A percentile compares a stretch with the other conserved stretches of the same genome.
Evolutionary conservation across 495 filamentous ascomycete species (phyloP).

Genomic region (Penicillium crystallinum): DNA sequence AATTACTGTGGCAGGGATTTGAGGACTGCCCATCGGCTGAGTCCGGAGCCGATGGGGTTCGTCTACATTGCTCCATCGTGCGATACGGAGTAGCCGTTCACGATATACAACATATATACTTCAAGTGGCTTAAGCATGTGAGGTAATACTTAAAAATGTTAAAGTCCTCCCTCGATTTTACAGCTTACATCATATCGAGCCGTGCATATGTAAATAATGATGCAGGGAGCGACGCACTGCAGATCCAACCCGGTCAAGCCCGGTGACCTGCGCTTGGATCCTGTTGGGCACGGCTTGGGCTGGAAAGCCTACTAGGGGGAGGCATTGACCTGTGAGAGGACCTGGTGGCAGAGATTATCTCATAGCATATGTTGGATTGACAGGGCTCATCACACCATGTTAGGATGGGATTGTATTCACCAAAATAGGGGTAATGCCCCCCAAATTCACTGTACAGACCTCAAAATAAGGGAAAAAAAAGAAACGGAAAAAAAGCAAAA

Average conservation of each 20-base stretch:
- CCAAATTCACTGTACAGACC: neutral
- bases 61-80: neutral
- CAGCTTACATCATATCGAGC: neutral
- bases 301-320: neutral
- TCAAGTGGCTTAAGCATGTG: neutral
- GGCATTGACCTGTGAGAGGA: neutral
- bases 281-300: slow-evolving; percentile 16
- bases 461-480: neutral
- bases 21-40: neutral
- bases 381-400: neutral
- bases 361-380: neutral
- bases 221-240: slow-evolving; percentile 18
- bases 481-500: neutral
- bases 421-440: neutral
- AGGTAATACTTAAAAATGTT: neutral
- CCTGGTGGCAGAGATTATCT: neutral
- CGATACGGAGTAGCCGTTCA: too few relatives aligned
- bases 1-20: neutral
- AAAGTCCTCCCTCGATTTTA: neutral
- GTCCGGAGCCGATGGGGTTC: neutral
- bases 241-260: slow-evolving; percentile 15
- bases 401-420: too few relatives aligned
- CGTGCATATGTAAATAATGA: slow-evolving; percentile 10
- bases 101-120: neutral
- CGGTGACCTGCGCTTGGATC: slow-evolving; percentile 21